A percentile compares a stretch with the other conserved stretches of the same genome.
These are phyloP conservation scores for Pisolithus microcarpus DNA, from an alignment of 768 basidiomycete species.

Conservation along the genomic window DNA sequence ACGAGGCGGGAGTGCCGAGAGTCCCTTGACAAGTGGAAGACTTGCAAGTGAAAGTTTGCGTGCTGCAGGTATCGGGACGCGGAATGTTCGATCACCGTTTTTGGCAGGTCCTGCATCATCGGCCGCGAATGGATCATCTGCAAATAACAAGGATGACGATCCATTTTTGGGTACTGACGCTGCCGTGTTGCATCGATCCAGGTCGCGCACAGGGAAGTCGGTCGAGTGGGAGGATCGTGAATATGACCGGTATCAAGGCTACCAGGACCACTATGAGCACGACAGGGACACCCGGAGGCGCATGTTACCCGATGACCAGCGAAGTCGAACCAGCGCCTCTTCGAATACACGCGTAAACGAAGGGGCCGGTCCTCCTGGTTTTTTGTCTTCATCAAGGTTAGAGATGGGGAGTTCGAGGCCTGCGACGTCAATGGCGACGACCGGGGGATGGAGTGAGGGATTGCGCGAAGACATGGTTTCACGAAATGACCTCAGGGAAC, in stretches of 20 bases:
- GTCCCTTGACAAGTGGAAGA: conserved; percentile 42
- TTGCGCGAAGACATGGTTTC: conserved; percentile 12
- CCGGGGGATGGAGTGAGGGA: too few species aligned
- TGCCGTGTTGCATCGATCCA: conserved; percentile 12
- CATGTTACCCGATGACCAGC: conserved; percentile 9
- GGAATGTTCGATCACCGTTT: conserved; percentile 16
- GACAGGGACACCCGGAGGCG: conserved; percentile 2
- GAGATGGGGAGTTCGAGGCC: conserved; percentile 28
- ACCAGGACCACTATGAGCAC: too few species aligned
- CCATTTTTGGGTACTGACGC: conserved; percentile 3
- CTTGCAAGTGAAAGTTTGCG: conserved; percentile 62
- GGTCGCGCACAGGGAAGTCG: conserved; percentile 6
- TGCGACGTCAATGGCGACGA: conserved; percentile 47
- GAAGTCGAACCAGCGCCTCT: conserved; percentile 17
- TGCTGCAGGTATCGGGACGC: conserved; percentile 58
- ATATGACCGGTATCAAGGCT: background rate
- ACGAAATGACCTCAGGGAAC: conserved; percentile 14
- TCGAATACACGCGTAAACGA: conserved; percentile 18
- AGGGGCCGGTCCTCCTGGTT: background rate
- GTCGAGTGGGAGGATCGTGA: conserved; percentile 23
- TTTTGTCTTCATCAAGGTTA: too few species aligned
- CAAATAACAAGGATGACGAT: background rate
- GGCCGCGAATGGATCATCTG: background rate
- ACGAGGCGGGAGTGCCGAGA: conserved; percentile 68
- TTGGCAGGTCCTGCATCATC: background rate